A percentile compares a stretch with the other conserved stretches of the same genome.
Evolutionary conservation across 1,284 basidiomycete species (phyloP).

Genomic region (Puccinia triticina): DNA sequence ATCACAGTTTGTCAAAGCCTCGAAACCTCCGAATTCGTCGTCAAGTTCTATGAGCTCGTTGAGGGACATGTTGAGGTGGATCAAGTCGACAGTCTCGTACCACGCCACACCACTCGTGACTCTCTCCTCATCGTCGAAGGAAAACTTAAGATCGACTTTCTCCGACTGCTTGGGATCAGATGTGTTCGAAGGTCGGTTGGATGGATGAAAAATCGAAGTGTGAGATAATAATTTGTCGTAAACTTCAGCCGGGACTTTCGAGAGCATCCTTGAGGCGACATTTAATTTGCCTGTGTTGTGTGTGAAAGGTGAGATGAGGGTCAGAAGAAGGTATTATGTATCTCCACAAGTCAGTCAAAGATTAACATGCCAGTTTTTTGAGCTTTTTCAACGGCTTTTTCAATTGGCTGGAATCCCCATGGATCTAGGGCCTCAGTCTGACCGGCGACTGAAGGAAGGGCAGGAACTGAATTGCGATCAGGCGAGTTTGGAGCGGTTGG

Average conservation of each 20-base stretch:
- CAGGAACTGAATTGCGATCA: slow-evolving; percentile 2
- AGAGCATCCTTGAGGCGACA: slow-evolving; percentile 38
- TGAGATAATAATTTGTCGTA: slow-evolving; percentile 34
- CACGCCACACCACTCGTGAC: slow-evolving; percentile 25
- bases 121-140: slow-evolving; percentile 15
- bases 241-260: slow-evolving; percentile 27
- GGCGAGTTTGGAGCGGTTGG: slow-evolving; percentile 9
- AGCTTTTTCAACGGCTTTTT: slow-evolving; percentile 44
- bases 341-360: neutral
- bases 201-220: slow-evolving; percentile 46
- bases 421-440: slow-evolving; percentile 11
- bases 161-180: neutral
- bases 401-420: slow-evolving; percentile 38
- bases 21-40: slow-evolving; percentile 41
- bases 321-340: neutral
- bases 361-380: slow-evolving; percentile 39
- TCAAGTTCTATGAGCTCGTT: slow-evolving; percentile 39
- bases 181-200: slow-evolving; percentile 20
- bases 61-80: slow-evolving; percentile 33
- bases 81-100: slow-evolving; percentile 38
- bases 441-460: neutral
- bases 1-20: slow-evolving; percentile 33
- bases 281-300: slow-evolving; percentile 37
- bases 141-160: slow-evolving; percentile 6
- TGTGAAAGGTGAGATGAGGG: neutral